Evolutionary conservation across 2,329 filamentous ascomycete species (phyloP).

Genomic region (Chaetomium sp.): DNA sequence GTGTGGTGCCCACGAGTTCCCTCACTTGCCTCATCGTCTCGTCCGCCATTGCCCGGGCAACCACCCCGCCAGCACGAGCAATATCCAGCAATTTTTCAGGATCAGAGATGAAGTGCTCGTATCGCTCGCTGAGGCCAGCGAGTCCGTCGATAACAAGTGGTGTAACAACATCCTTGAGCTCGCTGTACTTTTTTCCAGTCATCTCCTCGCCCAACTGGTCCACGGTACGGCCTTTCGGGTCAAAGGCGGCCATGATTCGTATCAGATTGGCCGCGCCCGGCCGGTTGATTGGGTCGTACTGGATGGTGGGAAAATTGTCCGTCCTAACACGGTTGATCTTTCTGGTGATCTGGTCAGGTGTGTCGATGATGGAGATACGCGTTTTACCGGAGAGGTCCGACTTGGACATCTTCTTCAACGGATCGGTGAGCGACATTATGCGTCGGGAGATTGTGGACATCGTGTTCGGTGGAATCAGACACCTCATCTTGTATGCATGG

Average conservation of each 20-base stretch:
- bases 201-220: conserved; percentile 41
- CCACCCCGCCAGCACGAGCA: conserved; percentile 50
- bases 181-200: not conserved
- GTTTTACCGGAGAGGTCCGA: conserved; percentile 66
- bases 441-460: conserved; percentile 72
- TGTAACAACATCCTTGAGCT: conserved; percentile 29
- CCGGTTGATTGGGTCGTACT: conserved; percentile 62
- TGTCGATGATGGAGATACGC: conserved; percentile 76
- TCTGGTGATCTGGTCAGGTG: conserved; percentile 51
- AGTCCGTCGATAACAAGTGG: conserved; percentile 50
- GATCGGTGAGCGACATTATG: conserved; percentile 82
- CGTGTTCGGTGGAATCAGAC: conserved; percentile 60
- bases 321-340: conserved; percentile 74
- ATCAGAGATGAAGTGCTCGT: conserved; percentile 41
- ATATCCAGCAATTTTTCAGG: conserved; percentile 40
- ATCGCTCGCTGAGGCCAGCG: conserved; percentile 49
- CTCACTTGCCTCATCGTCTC: conserved; percentile 50
- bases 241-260: conserved; percentile 68
- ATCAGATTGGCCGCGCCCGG: conserved; percentile 87
- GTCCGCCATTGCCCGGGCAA: conserved; percentile 56
- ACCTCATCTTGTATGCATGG: conserved; percentile 56
- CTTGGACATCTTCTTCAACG: conserved; percentile 88
- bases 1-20: conserved; percentile 39
- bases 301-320: conserved; percentile 60
- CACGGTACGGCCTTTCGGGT: conserved; percentile 36